Evolutionary conservation across 1,284 basidiomycete species (phyloP).

Genomic region (Cryptococcus maquisensis): DNA sequence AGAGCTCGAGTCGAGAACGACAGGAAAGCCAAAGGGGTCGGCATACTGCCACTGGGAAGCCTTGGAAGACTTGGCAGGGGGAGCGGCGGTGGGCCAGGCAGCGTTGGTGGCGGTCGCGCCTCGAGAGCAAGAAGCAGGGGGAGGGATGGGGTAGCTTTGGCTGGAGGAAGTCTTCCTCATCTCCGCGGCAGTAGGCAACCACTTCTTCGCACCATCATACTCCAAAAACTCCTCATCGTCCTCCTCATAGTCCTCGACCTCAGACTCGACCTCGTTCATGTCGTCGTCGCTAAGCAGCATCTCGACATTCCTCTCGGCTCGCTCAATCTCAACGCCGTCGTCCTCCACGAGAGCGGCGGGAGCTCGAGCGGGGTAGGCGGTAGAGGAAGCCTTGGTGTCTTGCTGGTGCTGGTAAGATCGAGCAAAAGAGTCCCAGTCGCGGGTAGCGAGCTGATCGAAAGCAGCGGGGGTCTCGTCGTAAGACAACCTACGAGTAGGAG

Average conservation of each 20-base stretch:
- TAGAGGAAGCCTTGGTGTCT: neutral
- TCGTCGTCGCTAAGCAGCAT: conserved; percentile 22
- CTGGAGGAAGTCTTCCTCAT: conserved; percentile 21
- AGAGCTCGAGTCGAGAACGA: neutral
- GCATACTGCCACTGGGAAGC: conserved; percentile 3
- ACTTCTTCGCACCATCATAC: conserved; percentile 32
- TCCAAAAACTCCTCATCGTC: conserved; percentile 32
- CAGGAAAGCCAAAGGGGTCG: conserved; percentile 6
- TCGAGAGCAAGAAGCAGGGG: conserved; percentile 1
- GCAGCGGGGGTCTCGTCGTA: conserved; percentile 15
- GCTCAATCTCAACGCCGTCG: conserved; percentile 16
- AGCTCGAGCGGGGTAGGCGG: neutral
- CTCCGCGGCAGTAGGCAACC: conserved; percentile 22
- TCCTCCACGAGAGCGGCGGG: neutral
- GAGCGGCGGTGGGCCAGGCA: neutral
- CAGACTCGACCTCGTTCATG: conserved; percentile 10
- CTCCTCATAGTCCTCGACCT: conserved; percentile 13
- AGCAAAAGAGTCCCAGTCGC: conserved; percentile 22
- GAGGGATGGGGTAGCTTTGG: conserved; percentile 3
- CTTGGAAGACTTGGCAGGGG: neutral
- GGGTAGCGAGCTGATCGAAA: conserved; percentile 21
- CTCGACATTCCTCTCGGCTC: conserved; percentile 17
- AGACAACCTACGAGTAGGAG: conserved; percentile 5
- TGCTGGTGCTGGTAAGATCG: conserved; percentile 10
- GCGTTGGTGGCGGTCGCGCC: conserved; percentile 4